Conservation (phyloP, 2,329 filamentous ascomycete species). For the Trichoderma lentiforme region DNA sequence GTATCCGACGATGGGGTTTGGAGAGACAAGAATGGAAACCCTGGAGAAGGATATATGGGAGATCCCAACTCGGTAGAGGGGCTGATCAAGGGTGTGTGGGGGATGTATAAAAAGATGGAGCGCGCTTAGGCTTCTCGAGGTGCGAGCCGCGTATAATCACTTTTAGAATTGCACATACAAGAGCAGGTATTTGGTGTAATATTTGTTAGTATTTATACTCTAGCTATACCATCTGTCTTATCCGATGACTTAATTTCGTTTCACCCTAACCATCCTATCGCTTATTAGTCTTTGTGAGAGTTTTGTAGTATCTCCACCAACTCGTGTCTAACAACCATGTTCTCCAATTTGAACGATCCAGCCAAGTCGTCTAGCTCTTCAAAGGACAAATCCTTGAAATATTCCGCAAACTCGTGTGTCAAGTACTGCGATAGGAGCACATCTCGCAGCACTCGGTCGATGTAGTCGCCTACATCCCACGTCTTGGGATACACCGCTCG, state of each 20-base stretch:
- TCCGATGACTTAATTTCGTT: background rate
- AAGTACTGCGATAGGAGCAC: background rate
- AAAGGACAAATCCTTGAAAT: background rate
- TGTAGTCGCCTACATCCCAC: background rate
- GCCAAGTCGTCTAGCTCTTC: background rate
- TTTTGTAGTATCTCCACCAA: background rate
- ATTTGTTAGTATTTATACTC: background rate
- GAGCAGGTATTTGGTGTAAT: background rate
- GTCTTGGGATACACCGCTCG: background rate
- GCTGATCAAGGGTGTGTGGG: conserved; percentile 19
- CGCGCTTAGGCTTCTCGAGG: background rate
- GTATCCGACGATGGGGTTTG: conserved; percentile 21
- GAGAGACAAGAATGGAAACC: conserved; percentile 19
- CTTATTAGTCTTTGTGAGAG: background rate
- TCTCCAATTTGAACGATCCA: background rate
- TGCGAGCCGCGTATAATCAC: background rate
- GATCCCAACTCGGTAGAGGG: conserved; percentile 20
- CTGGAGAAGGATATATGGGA: conserved; percentile 22
- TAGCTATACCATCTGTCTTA: background rate
- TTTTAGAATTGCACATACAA: background rate
- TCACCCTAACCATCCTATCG: background rate
- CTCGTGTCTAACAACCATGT: background rate
- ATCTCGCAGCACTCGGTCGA: background rate
- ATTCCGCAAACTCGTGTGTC: background rate
- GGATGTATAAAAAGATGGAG: conserved; percentile 22